Evolutionary conservation across 1,284 basidiomycete genomes (phyloP).

Genomic region (Moesziomyces aphidis): DNA sequence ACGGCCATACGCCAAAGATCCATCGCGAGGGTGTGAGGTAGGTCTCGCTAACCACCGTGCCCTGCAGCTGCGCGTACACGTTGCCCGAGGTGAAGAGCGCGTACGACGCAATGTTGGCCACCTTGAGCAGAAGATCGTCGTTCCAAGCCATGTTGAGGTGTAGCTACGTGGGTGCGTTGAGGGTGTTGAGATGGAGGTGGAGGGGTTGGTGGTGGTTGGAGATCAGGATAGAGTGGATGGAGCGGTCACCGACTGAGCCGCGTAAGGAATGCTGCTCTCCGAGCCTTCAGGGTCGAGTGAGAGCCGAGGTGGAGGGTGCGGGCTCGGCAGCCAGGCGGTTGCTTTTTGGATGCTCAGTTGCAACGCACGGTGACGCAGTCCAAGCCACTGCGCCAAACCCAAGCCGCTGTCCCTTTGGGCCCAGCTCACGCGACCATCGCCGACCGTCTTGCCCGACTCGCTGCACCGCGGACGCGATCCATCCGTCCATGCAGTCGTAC

Average conservation of each 20-base stretch:
- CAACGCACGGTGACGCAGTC: conserved; percentile 32
- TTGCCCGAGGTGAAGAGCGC: conserved; percentile 87
- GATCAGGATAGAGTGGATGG: no score
- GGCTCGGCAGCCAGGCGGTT: not conserved
- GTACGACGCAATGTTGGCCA: conserved; percentile 82
- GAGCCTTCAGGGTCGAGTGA: not conserved
- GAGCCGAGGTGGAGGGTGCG: not conserved
- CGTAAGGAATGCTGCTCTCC: no score
- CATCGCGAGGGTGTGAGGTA: conserved; percentile 90
- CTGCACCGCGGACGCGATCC: no score
- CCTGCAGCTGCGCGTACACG: conserved; percentile 79
- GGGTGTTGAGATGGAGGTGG: not conserved
- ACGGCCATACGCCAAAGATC: conserved; percentile 81
- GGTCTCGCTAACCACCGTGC: conserved; percentile 72
- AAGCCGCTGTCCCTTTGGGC: no score
- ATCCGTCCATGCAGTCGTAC: no score
- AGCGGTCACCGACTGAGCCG: not conserved
- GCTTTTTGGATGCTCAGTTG: not conserved
- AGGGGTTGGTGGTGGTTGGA: not conserved
- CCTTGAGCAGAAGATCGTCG: conserved; percentile 68
- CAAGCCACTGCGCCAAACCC: not conserved
- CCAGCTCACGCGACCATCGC: not conserved
- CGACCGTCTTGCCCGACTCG: no score
- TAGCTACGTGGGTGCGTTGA: not conserved
- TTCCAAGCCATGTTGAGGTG: conserved; percentile 46